Evolutionary conservation across 805 yeast genomes (phyloP), one percentile per base, ranked within the genome.

Genomic region (Starmerella etchellsii): DNA sequence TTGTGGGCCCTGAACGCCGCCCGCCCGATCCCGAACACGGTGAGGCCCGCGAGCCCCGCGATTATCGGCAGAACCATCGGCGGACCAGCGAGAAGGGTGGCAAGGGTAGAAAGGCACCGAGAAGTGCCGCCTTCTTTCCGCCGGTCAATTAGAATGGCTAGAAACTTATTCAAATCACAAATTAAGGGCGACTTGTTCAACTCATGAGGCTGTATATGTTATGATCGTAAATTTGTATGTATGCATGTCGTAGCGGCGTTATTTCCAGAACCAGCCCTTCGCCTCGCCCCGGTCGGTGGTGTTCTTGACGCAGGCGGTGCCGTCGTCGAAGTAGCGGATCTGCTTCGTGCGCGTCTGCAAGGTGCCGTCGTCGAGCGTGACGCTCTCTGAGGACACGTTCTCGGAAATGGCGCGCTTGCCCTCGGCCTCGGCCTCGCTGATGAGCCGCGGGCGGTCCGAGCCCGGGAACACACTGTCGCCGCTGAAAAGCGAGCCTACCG

Each of bases 181-280:
- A n/a, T n/a, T n/a, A n/a, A n/a, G n/a, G n/a, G n/a, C n/a, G n/a
- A n/a, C n/a, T n/a, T n/a, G n/a, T n/a, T n/a, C n/a, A n/a, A n/a
- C n/a, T n/a, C n/a, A n/a, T n/a, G n/a, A n/a, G n/a, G n/a, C n/a
- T n/a, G n/a, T n/a, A n/a, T n/a, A n/a, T n/a, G n/a, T n/a, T n/a
- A n/a, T n/a, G n/a, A n/a, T n/a, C n/a, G n/a, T n/a, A n/a, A n/a
- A n/a, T n/a, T n/a, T n/a, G n/a, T n/a, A n/a, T n/a, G n/a, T n/a
- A n/a, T n/a, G n/a, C n/a, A n/a, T n/a, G n/a, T n/a, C n/a, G n/a
- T n/a, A n/a, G n/a, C n/a, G n/a, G n/a, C n/a, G n/a, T n/a, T n/a
- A n/a, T n/a, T 52, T 53, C 61, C 62, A 57, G 42, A 57, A 56
- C 60, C 59, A 54, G 36, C 59, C 56, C 18, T 36, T 29, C 21